These are phyloP conservation scores for Wickerhamomyces pijperi DNA, from an alignment of 805 yeast species.

Conservation along the genomic window DNA sequence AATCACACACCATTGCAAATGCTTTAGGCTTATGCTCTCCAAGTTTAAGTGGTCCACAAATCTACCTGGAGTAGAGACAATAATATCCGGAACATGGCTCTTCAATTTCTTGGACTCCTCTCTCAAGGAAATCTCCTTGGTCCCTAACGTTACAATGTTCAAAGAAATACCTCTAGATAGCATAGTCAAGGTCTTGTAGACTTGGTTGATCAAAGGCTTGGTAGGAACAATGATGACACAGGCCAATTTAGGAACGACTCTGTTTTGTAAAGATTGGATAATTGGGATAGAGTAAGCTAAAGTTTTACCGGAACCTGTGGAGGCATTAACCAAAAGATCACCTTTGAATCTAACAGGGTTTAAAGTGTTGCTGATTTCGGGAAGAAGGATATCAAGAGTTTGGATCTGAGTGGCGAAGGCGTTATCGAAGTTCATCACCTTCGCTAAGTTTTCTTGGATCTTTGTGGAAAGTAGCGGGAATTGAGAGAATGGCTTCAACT, in stretches of 20 bases:
- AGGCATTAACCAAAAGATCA: conserved; percentile 81
- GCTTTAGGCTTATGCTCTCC: conserved; percentile 31
- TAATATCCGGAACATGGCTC: conserved; percentile 47
- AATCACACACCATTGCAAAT: conserved; percentile 52
- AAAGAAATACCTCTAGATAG: conserved; percentile 60
- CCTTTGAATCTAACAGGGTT: conserved; percentile 30
- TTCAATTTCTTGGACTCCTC: conserved; percentile 51
- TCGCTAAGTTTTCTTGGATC: conserved; percentile 33
- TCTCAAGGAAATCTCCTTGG: conserved; percentile 35
- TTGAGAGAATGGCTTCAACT: conserved; percentile 34
- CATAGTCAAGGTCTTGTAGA: conserved; percentile 46
- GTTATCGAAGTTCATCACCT: conserved; percentile 29
- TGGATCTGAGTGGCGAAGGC: conserved; percentile 76
- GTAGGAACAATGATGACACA: conserved; percentile 86
- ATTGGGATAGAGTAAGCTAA: conserved; percentile 81
- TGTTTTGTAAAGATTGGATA: conserved; percentile 48
- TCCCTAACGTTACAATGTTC: conserved; percentile 48
- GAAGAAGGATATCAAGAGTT: conserved; percentile 44
- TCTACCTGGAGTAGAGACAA: conserved; percentile 71
- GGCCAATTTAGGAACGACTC: conserved; percentile 63
- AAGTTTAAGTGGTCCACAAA: conserved; percentile 59
- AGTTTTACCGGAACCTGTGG: conserved; percentile 95
- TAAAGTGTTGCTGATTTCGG: conserved; percentile 25
- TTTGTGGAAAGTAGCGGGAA: conserved; percentile 32
- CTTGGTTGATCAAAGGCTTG: conserved; percentile 77